phyloP scores from a whole-genome alignment of 345 rosid species.

The Garcia nutans region DNA sequence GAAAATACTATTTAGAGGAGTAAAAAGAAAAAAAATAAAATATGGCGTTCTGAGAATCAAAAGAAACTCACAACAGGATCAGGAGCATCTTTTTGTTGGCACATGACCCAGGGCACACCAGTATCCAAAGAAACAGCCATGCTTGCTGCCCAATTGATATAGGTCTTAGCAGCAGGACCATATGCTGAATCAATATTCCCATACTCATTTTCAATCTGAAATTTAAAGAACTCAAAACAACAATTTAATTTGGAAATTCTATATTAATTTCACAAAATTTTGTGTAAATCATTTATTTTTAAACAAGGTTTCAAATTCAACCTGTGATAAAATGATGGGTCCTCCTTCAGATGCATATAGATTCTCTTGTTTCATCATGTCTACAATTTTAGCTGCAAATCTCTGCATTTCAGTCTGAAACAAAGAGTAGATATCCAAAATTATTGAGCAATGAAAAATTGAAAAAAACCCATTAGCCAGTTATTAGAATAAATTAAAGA shows the following conservation, averaged over 20 bases:
- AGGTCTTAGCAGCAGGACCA: slow-evolving; percentile 72
- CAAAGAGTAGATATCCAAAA: not conserved
- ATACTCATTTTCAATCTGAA: slow-evolving; percentile 94
- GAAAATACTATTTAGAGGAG: slow-evolving; percentile 7
- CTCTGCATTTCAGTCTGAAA: slow-evolving; percentile 82
- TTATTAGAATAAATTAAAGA: not conserved
- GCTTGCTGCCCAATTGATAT: slow-evolving; percentile 84
- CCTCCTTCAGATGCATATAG: slow-evolving; percentile 96
- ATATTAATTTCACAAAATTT: too few relatives aligned
- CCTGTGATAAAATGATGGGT: slow-evolving; percentile 95
- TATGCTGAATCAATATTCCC: slow-evolving; percentile 67
- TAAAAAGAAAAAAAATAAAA: too few relatives aligned
- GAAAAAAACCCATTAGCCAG: not conserved
- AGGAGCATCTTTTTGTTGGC: slow-evolving; percentile 93
- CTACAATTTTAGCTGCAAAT: slow-evolving; percentile 83
- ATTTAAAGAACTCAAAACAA: slow-evolving; percentile 4
- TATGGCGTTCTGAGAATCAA: not conserved
- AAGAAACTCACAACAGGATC: slow-evolving; percentile 71
- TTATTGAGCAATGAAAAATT: slow-evolving; percentile 3
- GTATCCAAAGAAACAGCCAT: slow-evolving; percentile 85
- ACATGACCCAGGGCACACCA: slow-evolving; percentile 99
- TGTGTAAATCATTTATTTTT: too few relatives aligned
- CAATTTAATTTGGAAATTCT: not conserved
- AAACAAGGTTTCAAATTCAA: slow-evolving; percentile 12
- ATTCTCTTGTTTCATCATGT: slow-evolving; percentile 82